These are phyloP conservation scores for Fragilaria crotonensis DNA, from an alignment of 108 stramenopile genomes.

Conservation along the genomic window DNA sequence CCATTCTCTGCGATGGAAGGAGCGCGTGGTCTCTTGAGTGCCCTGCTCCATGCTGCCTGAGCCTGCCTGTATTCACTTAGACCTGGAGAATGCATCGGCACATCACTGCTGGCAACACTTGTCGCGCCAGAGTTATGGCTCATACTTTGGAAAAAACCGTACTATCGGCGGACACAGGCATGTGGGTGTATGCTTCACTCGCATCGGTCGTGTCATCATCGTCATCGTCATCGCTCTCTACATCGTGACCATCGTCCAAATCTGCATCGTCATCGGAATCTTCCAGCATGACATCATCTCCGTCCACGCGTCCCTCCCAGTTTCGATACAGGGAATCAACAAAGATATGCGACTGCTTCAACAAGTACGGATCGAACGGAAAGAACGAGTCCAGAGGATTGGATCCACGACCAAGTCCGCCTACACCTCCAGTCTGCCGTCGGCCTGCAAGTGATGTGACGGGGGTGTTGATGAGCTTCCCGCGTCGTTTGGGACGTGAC, in stretches of 20 bases:
- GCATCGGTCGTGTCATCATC: no score
- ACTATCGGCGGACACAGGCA: background rate
- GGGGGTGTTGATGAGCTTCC: slow-evolving; percentile 51
- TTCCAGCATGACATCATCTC: slow-evolving; percentile 3
- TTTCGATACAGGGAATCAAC: slow-evolving; percentile 80
- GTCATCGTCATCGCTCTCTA: slow-evolving; percentile 21
- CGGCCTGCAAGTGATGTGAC: slow-evolving; percentile 54
- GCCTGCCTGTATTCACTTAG: slow-evolving; percentile 8
- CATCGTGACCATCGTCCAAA: slow-evolving; percentile 12
- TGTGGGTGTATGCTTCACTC: background rate
- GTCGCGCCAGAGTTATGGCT: background rate
- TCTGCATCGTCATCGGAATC: slow-evolving; percentile 20
- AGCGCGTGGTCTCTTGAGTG: slow-evolving; percentile 40
- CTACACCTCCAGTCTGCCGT: slow-evolving; percentile 73
- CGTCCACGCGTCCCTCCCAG: slow-evolving; percentile 71
- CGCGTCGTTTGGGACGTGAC: slow-evolving; percentile 5
- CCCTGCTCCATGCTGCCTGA: slow-evolving; percentile 23
- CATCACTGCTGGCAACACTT: no score
- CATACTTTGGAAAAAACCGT: background rate
- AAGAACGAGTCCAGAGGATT: slow-evolving; percentile 96
- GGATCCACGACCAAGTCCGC: slow-evolving; percentile 79
- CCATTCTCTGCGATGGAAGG: slow-evolving; percentile 39
- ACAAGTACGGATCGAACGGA: slow-evolving; percentile 94
- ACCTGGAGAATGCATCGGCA: background rate
- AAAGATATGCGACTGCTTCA: slow-evolving; percentile 66